Percentiles rank a stretch among this genome's conserved stretches.
phyloP scores from a whole-genome alignment of 352 stramenopile genomes.

The Phytophthora sp. region DNA sequence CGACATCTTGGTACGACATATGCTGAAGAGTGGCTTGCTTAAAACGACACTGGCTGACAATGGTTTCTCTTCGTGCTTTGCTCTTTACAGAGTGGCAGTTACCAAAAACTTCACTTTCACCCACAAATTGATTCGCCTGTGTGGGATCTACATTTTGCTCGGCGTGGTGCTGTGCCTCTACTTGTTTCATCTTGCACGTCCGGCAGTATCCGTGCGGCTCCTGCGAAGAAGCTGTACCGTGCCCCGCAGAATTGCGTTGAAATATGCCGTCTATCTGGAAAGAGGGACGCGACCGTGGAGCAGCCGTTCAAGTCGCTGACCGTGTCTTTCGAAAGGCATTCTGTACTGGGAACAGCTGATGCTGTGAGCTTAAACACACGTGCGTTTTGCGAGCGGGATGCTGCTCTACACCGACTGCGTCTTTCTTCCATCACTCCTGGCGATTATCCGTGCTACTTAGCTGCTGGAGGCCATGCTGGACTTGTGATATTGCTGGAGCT shows the following conservation, averaged over 20 bases:
- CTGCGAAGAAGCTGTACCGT: constrained; percentile 70
- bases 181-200: constrained; percentile 75
- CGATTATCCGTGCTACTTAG: constrained; percentile 68
- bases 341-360: constrained; percentile 55
- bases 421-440: constrained; percentile 49
- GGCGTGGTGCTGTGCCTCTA: constrained; percentile 45
- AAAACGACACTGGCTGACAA: too few species aligned
- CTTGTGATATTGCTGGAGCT: constrained; percentile 80
- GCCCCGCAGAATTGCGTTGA: constrained; percentile 71
- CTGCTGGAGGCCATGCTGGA: constrained; percentile 66
- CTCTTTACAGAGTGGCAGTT: constrained; percentile 66
- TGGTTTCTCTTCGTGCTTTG: neutral
- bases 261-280: constrained; percentile 62
- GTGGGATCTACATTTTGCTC: constrained; percentile 79
- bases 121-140: constrained; percentile 86
- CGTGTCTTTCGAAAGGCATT: constrained; percentile 52
- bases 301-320: constrained; percentile 62
- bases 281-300: constrained; percentile 59
- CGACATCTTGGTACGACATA: constrained; percentile 74
- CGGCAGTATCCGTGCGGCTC: constrained; percentile 65
- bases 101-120: constrained; percentile 84
- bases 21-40: too few species aligned
- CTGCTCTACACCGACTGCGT: constrained; percentile 73
- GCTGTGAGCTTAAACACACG: constrained; percentile 44
- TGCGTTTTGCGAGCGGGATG: constrained; percentile 79